These are phyloP conservation scores for Mycena galericulata DNA, from an alignment of 768 basidiomycete species.

Conservation along the genomic window DNA sequence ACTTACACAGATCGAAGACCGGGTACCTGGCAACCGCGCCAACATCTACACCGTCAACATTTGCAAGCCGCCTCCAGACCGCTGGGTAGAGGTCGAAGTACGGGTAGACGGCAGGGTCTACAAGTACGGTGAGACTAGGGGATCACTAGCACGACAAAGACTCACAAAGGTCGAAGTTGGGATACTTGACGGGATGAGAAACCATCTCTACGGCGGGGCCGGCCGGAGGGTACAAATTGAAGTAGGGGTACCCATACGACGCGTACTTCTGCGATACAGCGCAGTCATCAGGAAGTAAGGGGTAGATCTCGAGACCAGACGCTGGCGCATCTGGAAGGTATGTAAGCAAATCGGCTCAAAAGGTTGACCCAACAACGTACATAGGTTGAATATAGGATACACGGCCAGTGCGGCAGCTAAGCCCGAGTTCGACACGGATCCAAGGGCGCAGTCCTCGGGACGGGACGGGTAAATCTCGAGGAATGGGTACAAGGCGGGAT, in stretches of 20 bases:
- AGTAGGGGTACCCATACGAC: not conserved
- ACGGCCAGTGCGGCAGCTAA: not conserved
- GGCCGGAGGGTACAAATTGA: conserved; percentile 7
- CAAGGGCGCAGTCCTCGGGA: not conserved
- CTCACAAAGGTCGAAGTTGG: conserved; percentile 49
- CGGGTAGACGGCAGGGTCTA: conserved; percentile 51
- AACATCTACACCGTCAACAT: conserved; percentile 28
- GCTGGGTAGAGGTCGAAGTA: conserved; percentile 47
- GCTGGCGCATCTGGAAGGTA: too few relatives aligned
- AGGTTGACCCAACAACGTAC: not conserved
- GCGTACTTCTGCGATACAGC: not conserved
- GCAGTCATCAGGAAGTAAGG: not conserved
- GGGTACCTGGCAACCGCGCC: conserved; percentile 27
- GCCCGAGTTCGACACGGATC: not conserved
- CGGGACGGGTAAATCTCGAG: not conserved
- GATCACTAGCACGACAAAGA: not conserved
- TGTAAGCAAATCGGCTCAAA: not conserved
- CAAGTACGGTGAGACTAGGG: not conserved
- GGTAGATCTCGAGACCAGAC: too few relatives aligned
- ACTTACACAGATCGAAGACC: conserved; percentile 31
- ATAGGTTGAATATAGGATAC: not conserved
- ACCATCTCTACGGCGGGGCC: not conserved
- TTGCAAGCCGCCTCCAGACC: not conserved
- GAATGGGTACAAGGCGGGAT: conserved; percentile 50
- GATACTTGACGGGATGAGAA: conserved; percentile 37